These are phyloP conservation scores for Populus davidiana DNA, from an alignment of 345 rosid genomes.

Conservation along the genomic window DNA sequence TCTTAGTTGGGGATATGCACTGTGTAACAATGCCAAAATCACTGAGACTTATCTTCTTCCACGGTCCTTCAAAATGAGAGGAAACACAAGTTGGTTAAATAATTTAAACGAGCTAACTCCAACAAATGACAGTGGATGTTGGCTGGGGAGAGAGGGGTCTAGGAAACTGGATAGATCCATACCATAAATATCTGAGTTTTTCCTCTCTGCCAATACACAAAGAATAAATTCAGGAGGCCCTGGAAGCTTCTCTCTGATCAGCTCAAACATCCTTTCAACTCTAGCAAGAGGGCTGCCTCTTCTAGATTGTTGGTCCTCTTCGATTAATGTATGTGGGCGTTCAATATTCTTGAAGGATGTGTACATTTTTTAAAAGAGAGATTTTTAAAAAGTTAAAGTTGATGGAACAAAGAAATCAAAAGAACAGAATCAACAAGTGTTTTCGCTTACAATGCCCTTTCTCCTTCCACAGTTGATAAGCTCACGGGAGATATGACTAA, in stretches of 20 bases:
- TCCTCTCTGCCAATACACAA: conserved; percentile 75
- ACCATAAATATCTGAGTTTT: conserved; percentile 84
- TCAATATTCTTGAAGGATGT: conserved; percentile 49
- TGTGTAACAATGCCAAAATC: conserved; percentile 76
- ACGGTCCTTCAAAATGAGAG: conserved; percentile 56
- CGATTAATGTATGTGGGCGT: conserved; percentile 67
- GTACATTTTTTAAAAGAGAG: conserved; percentile 4
- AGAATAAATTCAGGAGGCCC: conserved; percentile 59
- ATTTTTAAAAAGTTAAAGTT: background rate
- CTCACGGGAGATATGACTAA: conserved; percentile 63
- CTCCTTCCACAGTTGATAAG: conserved; percentile 68
- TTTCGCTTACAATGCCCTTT: conserved; percentile 73
- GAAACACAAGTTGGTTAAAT: conserved; percentile 14
- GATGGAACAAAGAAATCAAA: background rate
- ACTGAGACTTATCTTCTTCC: conserved; percentile 74
- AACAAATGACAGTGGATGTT: no score
- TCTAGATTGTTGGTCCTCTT: conserved; percentile 61
- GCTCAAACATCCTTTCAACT: conserved; percentile 74
- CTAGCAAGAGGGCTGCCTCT: conserved; percentile 54
- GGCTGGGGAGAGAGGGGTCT: background rate
- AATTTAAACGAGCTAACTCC: background rate
- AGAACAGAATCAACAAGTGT: conserved; percentile 8
- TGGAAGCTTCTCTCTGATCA: conserved; percentile 51
- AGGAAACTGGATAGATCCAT: conserved; percentile 16
- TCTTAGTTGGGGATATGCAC: conserved; percentile 67